Evolutionary conservation across 441 rosid species (phyloP).

Genomic region (Pelargonium citronellum): DNA sequence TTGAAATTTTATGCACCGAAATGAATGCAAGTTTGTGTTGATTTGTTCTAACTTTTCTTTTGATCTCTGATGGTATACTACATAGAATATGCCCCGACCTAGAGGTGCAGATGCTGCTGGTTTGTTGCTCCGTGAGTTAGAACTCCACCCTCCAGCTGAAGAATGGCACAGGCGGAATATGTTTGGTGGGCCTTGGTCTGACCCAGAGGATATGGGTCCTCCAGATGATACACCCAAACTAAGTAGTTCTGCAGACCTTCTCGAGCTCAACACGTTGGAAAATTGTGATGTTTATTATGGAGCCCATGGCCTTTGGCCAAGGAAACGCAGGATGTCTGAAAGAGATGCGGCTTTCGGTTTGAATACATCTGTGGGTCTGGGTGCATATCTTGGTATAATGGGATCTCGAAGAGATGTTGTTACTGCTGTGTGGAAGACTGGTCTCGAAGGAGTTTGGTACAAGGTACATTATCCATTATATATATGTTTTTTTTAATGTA

Average conservation of each 20-base stretch:
- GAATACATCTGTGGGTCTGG: conserved; percentile 88
- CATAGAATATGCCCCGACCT: conserved; percentile 97
- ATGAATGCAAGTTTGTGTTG: neutral
- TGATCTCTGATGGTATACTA: conserved; percentile 1
- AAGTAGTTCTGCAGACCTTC: conserved; percentile 33
- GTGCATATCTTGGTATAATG: conserved; percentile 97
- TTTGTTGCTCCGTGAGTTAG: conserved; percentile 83
- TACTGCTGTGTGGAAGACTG: conserved; percentile 95
- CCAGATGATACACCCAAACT: conserved; percentile 48
- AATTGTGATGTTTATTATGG: conserved; percentile 51
- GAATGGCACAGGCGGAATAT: conserved; percentile 98
- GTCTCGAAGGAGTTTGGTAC: conserved; percentile 94
- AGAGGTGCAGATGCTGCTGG: conserved; percentile 99
- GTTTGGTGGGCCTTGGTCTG: conserved; percentile 97
- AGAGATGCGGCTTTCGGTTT: conserved; percentile 98
- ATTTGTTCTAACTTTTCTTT: neutral
- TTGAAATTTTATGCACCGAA: neutral
- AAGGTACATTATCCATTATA: conserved; percentile 41
- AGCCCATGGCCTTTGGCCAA: conserved; percentile 84
- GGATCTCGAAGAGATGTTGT: conserved; percentile 98
- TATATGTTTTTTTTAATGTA: neutral
- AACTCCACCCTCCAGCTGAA: conserved; percentile 97
- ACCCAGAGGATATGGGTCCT: conserved; percentile 55
- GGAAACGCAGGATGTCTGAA: conserved; percentile 93
- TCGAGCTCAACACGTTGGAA: conserved; percentile 39